Conservation (phyloP, 768 basidiomycete genomes). For the Exidia glandulosa region DNA sequence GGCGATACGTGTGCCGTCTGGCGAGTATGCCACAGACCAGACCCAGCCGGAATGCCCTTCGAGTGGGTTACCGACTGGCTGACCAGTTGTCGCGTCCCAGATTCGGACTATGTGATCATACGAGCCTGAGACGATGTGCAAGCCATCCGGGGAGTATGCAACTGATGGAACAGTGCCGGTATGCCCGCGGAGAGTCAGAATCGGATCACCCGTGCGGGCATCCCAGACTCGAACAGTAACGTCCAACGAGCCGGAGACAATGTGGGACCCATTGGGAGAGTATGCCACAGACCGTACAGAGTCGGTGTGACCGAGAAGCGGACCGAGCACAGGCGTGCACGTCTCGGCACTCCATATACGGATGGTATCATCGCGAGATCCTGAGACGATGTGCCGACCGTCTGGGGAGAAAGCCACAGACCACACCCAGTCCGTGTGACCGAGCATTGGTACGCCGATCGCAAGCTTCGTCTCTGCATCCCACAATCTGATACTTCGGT, state of each 20-base stretch:
- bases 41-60: no score
- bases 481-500: no score
- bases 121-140: conserved; percentile 15
- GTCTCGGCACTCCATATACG: no score
- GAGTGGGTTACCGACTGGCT: conserved; percentile 9
- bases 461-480: no score
- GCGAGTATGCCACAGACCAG: no score
- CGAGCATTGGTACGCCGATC: no score
- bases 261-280: conserved; percentile 8
- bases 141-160: conserved; percentile 16
- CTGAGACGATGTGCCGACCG: no score
- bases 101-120: conserved; percentile 15
- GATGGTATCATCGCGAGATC: no score
- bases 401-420: background rate
- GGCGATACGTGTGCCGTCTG: conserved; percentile 11
- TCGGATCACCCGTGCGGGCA: conserved; percentile 1
- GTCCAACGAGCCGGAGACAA: conserved; percentile 7
- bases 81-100: conserved; percentile 13
- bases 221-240: conserved; percentile 6
- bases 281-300: background rate
- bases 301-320: no score
- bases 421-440: no score
- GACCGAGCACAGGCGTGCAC: no score
- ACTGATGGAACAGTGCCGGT: conserved; percentile 8
- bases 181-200: conserved; percentile 9